Base-by-base conservation (phyloP, 2,329 filamentous ascomycete genomes). In the Stemphylium lycopersici region DNA sequence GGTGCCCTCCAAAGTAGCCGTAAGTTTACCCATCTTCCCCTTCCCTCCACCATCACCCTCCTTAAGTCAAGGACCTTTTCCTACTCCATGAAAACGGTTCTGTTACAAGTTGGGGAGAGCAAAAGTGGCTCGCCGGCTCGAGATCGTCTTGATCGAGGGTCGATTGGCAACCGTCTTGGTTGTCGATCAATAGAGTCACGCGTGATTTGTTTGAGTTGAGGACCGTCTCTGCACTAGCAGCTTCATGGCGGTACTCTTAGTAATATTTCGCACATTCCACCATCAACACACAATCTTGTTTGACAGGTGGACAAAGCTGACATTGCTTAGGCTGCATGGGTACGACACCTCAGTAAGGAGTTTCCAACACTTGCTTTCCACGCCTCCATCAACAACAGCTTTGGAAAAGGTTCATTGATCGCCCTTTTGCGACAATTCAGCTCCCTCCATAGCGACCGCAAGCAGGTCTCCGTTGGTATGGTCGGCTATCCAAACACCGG, bases 61-160 rank as follows among this genome's bases (percentile, higher is more conserved):
- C 83, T 92, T 95, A 96, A 95, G 93, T 96, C 90, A 90, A 89
- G 88, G 81, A 86, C 81, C 82, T 85, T 84, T 86, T 87, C 86
- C 78, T 54, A 39, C 82, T 77, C 83, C 56, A 87, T 95, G 90
- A 89, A 88, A 87, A 49, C 86, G 82, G 79, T 79, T 91, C 93
- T 96, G 95, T 99, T 99, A 99, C 90, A 91, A 89, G 89, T 87
- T 91, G 97, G 95, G 95, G 88, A 98, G 86, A 99, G 87, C 77
- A 82, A 97, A 82, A 83, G 82, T 81, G 80, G 83, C 87, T 89
- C 88, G 86, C 83, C 82, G 80, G 80, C 69, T 64, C 77, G 80
- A 79, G 77, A 80, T 82, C 83, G 79, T 84, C 85, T 80, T 85
- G 85, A 83, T 79, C 76, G 78, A 77, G 82, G 85, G 83, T 84